phyloP scores from a whole-genome alignment of 2,329 filamentous ascomycete species.

The Penicillium sp. region DNA sequence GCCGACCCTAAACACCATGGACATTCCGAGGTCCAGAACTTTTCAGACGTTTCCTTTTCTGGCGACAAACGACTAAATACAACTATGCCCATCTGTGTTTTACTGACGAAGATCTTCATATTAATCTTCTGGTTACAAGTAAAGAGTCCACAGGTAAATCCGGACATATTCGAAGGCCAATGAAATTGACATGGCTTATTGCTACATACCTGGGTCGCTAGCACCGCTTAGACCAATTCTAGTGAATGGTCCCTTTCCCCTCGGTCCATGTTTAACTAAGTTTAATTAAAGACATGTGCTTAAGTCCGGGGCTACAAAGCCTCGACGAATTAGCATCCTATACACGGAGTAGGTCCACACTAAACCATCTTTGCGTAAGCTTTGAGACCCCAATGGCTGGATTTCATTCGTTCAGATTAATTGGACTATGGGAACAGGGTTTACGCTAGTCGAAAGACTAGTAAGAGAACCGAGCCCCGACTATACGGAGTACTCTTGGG shows the following conservation, averaged over 20 bases:
- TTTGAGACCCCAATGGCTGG: neutral
- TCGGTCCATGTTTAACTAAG: neutral
- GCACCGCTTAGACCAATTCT: neutral
- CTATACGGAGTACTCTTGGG: neutral
- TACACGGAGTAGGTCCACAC: neutral
- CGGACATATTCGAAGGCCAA: too few relatives aligned
- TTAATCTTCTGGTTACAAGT: too few relatives aligned
- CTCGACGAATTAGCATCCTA: neutral
- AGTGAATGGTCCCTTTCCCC: neutral
- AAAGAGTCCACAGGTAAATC: too few relatives aligned
- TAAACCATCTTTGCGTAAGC: neutral
- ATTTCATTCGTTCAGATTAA: neutral
- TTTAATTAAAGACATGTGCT: conserved; percentile 5
- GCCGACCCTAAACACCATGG: too few relatives aligned
- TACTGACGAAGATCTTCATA: too few relatives aligned
- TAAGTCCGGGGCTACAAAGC: neutral
- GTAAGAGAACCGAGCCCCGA: neutral
- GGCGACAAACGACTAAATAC: too few relatives aligned
- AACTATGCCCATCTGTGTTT: too few relatives aligned
- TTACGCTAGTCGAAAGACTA: neutral
- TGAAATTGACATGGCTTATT: too few relatives aligned
- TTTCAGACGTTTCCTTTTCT: too few relatives aligned
- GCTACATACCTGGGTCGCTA: neutral
- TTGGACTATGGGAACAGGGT: neutral
- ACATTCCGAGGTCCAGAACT: too few relatives aligned